Conservation (phyloP, 164 flowering plant genomes). For the Hamamelis virginiana region DNA sequence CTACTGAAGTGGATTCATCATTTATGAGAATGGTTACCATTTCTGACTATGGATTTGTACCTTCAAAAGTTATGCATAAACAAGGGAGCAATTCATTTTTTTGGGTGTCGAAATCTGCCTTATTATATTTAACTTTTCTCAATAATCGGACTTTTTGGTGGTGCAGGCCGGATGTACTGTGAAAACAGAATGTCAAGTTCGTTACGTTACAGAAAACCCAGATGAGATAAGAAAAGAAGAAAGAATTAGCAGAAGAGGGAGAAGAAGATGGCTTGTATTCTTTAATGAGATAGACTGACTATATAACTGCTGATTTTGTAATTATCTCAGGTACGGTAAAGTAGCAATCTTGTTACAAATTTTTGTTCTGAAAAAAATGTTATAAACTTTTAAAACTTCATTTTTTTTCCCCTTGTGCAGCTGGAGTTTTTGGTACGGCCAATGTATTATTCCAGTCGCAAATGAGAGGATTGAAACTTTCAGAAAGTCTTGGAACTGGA, state of each 20-base stretch:
- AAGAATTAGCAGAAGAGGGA: conserved; percentile 10
- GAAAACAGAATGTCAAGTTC: conserved; percentile 50
- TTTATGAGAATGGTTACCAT: no score
- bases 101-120: background rate
- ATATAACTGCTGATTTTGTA: conserved; percentile 46
- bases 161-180: conserved; percentile 58
- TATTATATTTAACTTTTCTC: background rate
- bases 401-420: conserved; percentile 23
- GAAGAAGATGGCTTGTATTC: conserved; percentile 56
- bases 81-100: no score
- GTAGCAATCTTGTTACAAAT: background rate
- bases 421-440: conserved; percentile 60
- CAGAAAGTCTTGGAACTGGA: conserved; percentile 51
- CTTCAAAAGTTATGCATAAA: no score
- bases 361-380: background rate
- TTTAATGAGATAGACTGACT: conserved; percentile 48
- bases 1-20: no score
- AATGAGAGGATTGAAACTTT: conserved; percentile 50
- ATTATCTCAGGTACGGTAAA: conserved; percentile 48
- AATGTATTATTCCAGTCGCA: conserved; percentile 48
- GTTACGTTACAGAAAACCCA: conserved; percentile 35
- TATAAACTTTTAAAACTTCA: background rate
- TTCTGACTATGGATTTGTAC: no score
- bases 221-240: conserved; percentile 12
- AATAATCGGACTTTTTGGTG: background rate